Conservation (phyloP, 306 rosid genomes). For the Geum urbanum region DNA sequence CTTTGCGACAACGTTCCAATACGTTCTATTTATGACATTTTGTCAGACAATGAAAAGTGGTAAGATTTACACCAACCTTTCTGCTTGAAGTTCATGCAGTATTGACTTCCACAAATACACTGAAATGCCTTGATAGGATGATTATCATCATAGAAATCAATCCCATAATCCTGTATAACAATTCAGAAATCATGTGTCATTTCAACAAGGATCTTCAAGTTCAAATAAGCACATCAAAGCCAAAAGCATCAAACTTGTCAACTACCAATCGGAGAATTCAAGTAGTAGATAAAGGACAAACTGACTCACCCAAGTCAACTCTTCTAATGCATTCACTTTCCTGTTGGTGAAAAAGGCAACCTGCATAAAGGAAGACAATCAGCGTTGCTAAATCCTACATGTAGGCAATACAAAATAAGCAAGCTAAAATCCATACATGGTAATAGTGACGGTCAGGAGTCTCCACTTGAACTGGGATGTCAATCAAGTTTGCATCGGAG, state of each 20-base stretch:
- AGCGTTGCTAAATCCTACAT: not conserved
- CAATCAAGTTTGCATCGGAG: conserved; percentile 63
- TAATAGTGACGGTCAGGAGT: conserved; percentile 93
- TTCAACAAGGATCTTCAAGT: conserved; percentile 5
- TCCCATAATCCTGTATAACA: conserved; percentile 71
- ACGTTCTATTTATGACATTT: not conserved
- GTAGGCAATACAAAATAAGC: conserved; percentile 5
- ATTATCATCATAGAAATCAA: conserved; percentile 66
- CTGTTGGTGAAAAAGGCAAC: conserved; percentile 77
- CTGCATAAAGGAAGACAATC: conserved; percentile 40
- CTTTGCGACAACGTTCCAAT: not conserved
- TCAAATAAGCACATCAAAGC: not conserved
- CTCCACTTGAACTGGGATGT: conserved; percentile 90
- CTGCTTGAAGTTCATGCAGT: conserved; percentile 49
- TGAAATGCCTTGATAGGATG: conserved; percentile 80
- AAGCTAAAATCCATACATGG: conserved; percentile 46
- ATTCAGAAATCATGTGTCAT: conserved; percentile 11
- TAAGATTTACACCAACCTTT: conserved; percentile 32
- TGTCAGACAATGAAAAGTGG: not conserved
- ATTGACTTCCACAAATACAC: conserved; percentile 66
- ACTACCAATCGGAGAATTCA: not conserved
- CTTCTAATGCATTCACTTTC: conserved; percentile 65
- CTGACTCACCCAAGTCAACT: conserved; percentile 83
- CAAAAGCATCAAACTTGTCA: not conserved
- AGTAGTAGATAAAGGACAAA: conserved; percentile 8